Base-by-base conservation (phyloP, 2,329 filamentous ascomycete species). In the Fusarium longipes region DNA sequence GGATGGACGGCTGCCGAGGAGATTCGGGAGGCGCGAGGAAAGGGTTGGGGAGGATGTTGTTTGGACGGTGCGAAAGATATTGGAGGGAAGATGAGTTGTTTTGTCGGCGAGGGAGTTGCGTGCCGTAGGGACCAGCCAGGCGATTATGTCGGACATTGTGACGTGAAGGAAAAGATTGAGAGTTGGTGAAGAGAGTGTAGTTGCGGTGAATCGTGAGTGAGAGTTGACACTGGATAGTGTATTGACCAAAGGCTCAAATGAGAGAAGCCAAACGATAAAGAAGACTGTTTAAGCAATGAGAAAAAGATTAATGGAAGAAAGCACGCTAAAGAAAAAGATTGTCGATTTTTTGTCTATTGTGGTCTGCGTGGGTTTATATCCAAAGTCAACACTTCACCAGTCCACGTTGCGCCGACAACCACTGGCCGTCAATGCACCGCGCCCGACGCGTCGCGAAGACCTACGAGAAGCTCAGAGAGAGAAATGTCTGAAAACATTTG, bases 61-160 rank as follows among this genome's bases (percentile, higher is more conserved):
- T 27, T 68, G 53, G 51, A 76, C 60, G 39, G 71, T 63, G 51
- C 72, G 73, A 53, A 65, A 67, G 52, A 69, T 56, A 72, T 80
- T 80, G 55, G 76, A 75, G 36, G 74, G 63, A 20, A 76, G 72
- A 27, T 72, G 57, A 4, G 75, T 74, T 29, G 76, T 69, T 54
- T 76, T 76, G 49, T 79, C 77, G 61, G 77, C 76, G 59, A 58
- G 62, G 11, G 76, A 74, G 66, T 74, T 71, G 47, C 74, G 73
- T 22, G 77, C 71, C 59, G 78, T 77, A 38, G 77, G 78, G 48
- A 80, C 75, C 67, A 80, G 77, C 78, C 78, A 80, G 70, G 78
- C 78, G 70, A 80, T 79, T 60, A 78, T 71, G 57, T 79, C 70
- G 63, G 70, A 71, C 61, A 68, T 63, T 39, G 42, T 64, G 53